Base-by-base conservation (phyloP, 768 basidiomycete species). In the Phylloporus rhodoxanthus region DNA sequence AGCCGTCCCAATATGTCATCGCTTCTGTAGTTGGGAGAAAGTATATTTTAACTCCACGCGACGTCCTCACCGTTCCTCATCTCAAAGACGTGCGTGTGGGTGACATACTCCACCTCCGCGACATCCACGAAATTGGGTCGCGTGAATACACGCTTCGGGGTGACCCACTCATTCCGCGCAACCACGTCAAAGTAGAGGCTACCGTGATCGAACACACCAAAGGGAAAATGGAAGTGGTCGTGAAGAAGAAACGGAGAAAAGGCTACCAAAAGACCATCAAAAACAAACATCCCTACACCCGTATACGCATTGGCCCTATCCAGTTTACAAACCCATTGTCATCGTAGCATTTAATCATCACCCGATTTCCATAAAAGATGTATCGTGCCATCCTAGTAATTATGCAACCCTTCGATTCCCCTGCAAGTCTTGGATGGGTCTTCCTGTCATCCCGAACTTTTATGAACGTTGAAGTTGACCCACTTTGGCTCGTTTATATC, bases 191-290 rank as follows among this genome's bases (percentile, higher is more conserved):
- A 53, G 85, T 94, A 34, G 75, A 86, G 56, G 85, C 93, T 15
- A 96, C 91, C 19, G 92, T 99, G n/a, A 71, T 98, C 40, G 96
- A 99, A 70, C 95, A 99, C 65, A 98, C 96, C 37, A 97, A 94
- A 68, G 89, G 91, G 8, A 78, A 79, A 46, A 87, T 98, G 88
- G 88, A 95, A 70, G 78, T 75, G 59, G 87, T 89, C 47, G 81
- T 94, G 72, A 96, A 97, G 77, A 95, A 94, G 75, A 99, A 98
- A 76, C 75, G 93, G 71, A 84, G 96, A 83, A 97, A 98, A 75
- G 93, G 95, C 9, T 98, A 98, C 72, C 82, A 88, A 71, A 90
- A 91, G 72, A 92, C 90, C 8, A 90, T 97, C 56, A 79, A 82
- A 66, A 86, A 91, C 68, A 98, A 97, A 69, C 91, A 93, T 65